Conservation (phyloP, 805 yeast species). For the Lipomyces japonicus region DNA sequence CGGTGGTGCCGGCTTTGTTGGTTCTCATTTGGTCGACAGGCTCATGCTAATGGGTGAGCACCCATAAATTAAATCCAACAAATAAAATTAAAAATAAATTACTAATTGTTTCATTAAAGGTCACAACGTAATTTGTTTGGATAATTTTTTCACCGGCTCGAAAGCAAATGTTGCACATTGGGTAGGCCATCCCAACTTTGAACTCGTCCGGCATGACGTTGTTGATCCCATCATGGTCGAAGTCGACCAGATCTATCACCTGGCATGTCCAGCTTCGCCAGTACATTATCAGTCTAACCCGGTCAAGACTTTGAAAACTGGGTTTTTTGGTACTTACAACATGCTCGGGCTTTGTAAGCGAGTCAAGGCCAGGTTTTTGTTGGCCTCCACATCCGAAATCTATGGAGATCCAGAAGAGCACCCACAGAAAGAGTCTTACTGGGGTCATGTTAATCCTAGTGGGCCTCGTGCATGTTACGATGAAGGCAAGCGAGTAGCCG, state of each 20-base stretch:
- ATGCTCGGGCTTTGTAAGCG: constrained; percentile 35
- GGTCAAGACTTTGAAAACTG: constrained; percentile 33
- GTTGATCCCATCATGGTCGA: constrained; percentile 33
- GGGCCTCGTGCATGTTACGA: constrained; percentile 35
- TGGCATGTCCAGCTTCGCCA: constrained; percentile 35
- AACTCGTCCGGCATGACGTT: constrained; percentile 33
- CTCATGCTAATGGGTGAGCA: constrained; percentile 31
- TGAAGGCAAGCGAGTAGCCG: constrained; percentile 34
- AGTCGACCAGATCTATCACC: constrained; percentile 33
- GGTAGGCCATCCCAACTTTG: constrained; percentile 35
- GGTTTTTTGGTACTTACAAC: constrained; percentile 34
- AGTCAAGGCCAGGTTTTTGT: constrained; percentile 32
- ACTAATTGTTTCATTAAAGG: constrained; percentile 4
- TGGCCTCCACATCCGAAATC: constrained; percentile 34
- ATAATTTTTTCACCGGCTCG: constrained; percentile 33
- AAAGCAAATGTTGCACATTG: constrained; percentile 32
- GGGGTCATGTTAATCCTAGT: constrained; percentile 32
- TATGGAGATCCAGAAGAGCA: constrained; percentile 35
- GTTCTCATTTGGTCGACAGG: constrained; percentile 33
- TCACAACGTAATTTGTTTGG: constrained; percentile 33
- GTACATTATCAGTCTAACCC: constrained; percentile 34
- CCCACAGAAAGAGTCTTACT: constrained; percentile 32
- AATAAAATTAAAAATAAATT: no score
- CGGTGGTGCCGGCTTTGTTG: constrained; percentile 35
- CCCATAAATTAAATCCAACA: not conserved